phyloP scores from a whole-genome alignment of 2,329 filamentous ascomycete genomes.

The Trichoderma breve region DNA sequence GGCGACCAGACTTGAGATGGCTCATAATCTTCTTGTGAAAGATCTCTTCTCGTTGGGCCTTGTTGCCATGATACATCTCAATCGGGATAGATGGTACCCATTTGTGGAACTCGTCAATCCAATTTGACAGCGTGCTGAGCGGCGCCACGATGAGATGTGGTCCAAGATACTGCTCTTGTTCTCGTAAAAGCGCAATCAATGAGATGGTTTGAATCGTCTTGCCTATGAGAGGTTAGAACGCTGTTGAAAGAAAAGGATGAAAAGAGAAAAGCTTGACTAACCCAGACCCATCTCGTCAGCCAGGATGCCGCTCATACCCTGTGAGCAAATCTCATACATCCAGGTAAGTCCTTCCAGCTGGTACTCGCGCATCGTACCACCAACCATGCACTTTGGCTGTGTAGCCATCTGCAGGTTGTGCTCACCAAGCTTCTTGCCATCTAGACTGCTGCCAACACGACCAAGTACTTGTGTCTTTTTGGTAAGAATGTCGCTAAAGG shows the following conservation, averaged over 20 bases:
- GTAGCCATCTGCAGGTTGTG: conserved; percentile 74
- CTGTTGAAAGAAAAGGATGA: not conserved
- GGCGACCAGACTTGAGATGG: conserved; percentile 60
- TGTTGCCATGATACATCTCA: conserved; percentile 84
- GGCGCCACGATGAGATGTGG: conserved; percentile 91
- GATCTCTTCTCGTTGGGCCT: conserved; percentile 73
- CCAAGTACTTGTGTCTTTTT: conserved; percentile 63
- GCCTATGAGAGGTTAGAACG: conserved; percentile 43
- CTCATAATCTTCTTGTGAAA: conserved; percentile 69
- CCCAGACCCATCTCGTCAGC: conserved; percentile 91
- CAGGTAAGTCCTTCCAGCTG: conserved; percentile 93
- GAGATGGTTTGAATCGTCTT: conserved; percentile 93
- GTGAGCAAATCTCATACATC: conserved; percentile 79
- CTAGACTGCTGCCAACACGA: conserved; percentile 58
- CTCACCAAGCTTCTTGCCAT: conserved; percentile 59
- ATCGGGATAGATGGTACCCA: conserved; percentile 91
- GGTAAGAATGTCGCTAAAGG: conserved; percentile 62
- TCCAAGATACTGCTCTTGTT: conserved; percentile 77
- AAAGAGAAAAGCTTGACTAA: conserved; percentile 30
- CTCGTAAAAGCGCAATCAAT: conserved; percentile 80
- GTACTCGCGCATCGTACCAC: conserved; percentile 89
- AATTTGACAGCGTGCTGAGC: conserved; percentile 88
- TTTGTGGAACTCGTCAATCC: conserved; percentile 88
- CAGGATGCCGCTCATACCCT: conserved; percentile 86
- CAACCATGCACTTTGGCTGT: conserved; percentile 81